Conservation (phyloP, 2,329 filamentous ascomycete genomes). For the Fusarium sulawesiense region DNA sequence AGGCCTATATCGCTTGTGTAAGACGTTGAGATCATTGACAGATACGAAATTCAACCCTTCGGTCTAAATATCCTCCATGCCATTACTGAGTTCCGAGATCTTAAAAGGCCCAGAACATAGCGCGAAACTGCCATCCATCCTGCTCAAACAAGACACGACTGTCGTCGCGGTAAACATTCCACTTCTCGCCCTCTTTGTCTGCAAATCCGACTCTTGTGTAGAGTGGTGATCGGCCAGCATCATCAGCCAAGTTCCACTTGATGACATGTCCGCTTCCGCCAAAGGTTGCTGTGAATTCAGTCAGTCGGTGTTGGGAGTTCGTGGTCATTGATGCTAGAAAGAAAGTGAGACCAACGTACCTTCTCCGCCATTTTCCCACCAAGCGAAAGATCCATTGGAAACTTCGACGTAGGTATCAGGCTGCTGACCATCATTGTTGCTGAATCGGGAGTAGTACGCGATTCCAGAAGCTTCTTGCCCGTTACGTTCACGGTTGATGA, state of each 20-base stretch:
- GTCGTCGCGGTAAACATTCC: not conserved
- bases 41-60: no score
- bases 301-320: accelerated
- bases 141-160: not conserved
- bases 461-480: not conserved
- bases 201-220: not conserved
- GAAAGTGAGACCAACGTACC: not conserved
- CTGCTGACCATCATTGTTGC: not conserved
- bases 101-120: not conserved
- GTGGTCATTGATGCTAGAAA: not conserved
- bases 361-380: slow-evolving; percentile 1
- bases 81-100: not conserved
- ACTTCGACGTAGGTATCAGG: not conserved
- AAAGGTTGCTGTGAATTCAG: not conserved
- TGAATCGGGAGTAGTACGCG: not conserved
- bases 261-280: not conserved
- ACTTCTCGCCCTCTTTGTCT: not conserved
- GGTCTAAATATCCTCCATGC: not conserved
- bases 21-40: no score
- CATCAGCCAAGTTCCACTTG: not conserved
- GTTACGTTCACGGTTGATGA: not conserved
- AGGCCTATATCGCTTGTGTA: accelerated
- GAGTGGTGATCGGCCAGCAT: not conserved
- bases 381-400: not conserved
- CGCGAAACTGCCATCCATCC: not conserved